Percentiles rank a stretch among this genome's conserved stretches.
These are phyloP conservation scores for Dipodascopsis tothii DNA, from an alignment of 805 yeast genomes.

Conservation along the genomic window DNA sequence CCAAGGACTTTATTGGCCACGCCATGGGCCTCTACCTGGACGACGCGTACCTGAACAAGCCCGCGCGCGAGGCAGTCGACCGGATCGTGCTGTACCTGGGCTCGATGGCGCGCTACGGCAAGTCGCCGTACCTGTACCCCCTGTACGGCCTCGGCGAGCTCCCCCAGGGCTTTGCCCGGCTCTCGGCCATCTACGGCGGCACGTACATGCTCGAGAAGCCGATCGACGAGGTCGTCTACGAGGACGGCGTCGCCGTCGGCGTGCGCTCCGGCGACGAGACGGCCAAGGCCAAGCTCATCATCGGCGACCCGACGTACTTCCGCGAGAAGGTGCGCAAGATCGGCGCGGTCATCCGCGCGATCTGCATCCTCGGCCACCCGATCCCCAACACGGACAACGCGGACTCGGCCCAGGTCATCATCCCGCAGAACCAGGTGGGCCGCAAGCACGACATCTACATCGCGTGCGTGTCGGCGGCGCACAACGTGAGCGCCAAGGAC, in stretches of 20 bases:
- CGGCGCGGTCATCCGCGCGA: constrained; percentile 72
- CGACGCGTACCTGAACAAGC: constrained; percentile 79
- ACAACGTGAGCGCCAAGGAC: constrained; percentile 83
- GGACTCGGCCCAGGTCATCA: constrained; percentile 87
- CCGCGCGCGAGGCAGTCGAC: constrained; percentile 86
- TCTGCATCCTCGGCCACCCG: constrained; percentile 86
- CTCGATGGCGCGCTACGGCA: constrained; percentile 90
- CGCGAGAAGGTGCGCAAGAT: constrained; percentile 70
- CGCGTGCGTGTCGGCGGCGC: constrained; percentile 82
- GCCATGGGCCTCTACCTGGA: constrained; percentile 97
- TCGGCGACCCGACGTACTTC: constrained; percentile 97
- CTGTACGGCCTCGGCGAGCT: constrained; percentile 93
- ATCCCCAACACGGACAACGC: constrained; percentile 71
- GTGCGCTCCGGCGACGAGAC: constrained; percentile 86
- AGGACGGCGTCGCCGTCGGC: constrained; percentile 68
- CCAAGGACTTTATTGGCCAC: constrained; percentile 94
- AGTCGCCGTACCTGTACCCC: constrained; percentile 93
- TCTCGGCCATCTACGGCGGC: constrained; percentile 96
- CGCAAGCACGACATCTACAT: constrained; percentile 91
- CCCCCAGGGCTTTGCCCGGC: constrained; percentile 97
- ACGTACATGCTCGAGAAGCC: constrained; percentile 97
- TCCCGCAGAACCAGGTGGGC: constrained; percentile 91
- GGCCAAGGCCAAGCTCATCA: constrained; percentile 86
- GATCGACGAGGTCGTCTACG: constrained; percentile 77
- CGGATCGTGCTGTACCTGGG: constrained; percentile 78